Percentiles rank a stretch among this genome's conserved stretches.
Evolutionary conservation across 2,329 filamentous ascomycete species (phyloP).

Genomic region (Penicillium sp.): DNA sequence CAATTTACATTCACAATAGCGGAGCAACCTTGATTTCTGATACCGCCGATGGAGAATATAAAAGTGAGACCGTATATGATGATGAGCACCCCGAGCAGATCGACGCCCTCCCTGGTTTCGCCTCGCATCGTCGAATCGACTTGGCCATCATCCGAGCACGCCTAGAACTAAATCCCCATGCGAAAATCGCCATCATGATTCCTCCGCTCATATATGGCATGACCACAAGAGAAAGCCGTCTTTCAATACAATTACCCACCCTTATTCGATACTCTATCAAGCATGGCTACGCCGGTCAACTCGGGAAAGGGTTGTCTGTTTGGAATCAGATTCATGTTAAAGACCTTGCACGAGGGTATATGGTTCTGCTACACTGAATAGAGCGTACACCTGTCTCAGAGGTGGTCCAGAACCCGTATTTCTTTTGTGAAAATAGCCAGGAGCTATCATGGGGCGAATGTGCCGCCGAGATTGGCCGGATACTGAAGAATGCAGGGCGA

Average conservation of each 20-base stretch:
- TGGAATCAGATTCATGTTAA: conserved; percentile 49
- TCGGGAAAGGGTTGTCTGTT: conserved; percentile 46
- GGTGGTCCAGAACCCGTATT: conserved; percentile 49
- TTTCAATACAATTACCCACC: conserved; percentile 51
- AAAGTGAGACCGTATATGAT: neutral
- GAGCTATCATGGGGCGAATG: conserved; percentile 9
- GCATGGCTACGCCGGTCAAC: conserved; percentile 47
- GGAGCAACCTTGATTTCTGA: neutral
- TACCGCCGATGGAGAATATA: neutral
- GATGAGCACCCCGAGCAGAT: neutral
- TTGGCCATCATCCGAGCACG: neutral
- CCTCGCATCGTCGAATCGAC: conserved; percentile 1
- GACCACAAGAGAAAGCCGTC: conserved; percentile 43
- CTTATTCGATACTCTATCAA: conserved; percentile 51
- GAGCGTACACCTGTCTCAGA: conserved; percentile 35
- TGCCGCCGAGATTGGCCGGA: conserved; percentile 1
- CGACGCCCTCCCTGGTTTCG: neutral
- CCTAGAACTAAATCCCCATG: neutral
- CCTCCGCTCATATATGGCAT: conserved; percentile 28
- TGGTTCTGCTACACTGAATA: conserved; percentile 48
- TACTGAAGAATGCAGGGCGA: neutral
- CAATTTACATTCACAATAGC: conserved; percentile 50
- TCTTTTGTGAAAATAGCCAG: conserved; percentile 45
- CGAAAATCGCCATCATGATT: conserved; percentile 11
- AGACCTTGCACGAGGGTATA: conserved; percentile 49